phyloP scores from a whole-genome alignment of 1,139 yeast species.

The Candida sp. region DNA sequence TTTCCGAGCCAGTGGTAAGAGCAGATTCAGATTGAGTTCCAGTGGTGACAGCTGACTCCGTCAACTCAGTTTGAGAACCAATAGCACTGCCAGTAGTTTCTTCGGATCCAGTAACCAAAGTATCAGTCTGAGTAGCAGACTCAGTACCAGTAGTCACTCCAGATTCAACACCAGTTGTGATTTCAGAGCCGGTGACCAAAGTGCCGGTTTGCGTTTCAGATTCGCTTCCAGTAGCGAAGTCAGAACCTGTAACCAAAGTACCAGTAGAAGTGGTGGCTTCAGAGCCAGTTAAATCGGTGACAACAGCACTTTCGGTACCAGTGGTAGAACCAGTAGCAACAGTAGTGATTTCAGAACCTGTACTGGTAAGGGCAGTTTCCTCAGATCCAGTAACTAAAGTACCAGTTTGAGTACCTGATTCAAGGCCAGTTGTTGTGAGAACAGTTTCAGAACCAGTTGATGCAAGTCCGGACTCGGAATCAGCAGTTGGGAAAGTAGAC shows the following conservation, averaged over 20 bases:
- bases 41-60: background rate
- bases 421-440: background rate
- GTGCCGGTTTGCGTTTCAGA: background rate
- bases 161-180: background rate
- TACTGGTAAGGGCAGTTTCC: background rate
- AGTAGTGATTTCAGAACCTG: conserved; percentile 4
- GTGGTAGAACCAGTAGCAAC: conserved; percentile 5
- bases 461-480: background rate
- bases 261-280: conserved; percentile 8
- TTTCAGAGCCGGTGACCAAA: background rate
- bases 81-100: background rate
- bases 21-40: conserved; percentile 1
- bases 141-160: background rate
- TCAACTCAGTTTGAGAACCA: background rate
- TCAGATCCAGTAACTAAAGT: background rate
- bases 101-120: conserved; percentile 2
- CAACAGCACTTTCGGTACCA: conserved; percentile 1
- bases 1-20: conserved; percentile 2
- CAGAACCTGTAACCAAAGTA: background rate
- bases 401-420: background rate
- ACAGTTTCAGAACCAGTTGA: background rate
- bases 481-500: conserved; percentile 4
- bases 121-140: background rate
- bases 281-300: background rate
- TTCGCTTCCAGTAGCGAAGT: background rate